Base-by-base conservation (phyloP, 2,329 filamentous ascomycete genomes). In the Plenodomus biglobosus region DNA sequence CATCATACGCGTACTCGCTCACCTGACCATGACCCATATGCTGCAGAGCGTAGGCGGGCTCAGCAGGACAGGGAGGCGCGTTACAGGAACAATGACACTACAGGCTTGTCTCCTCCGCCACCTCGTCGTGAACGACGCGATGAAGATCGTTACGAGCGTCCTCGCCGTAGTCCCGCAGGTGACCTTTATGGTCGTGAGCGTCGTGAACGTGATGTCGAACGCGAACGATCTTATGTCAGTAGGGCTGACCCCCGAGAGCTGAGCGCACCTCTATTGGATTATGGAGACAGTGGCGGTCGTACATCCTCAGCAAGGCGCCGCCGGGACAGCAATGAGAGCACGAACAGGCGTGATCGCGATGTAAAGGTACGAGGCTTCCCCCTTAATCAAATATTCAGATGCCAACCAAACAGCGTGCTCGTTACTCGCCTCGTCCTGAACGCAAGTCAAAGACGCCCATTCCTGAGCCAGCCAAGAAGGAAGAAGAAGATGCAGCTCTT, bases 51-150 rank as follows among this genome's bases (percentile, higher is more conserved):
- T 58, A 87, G 91, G 64, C 94, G 92, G 72, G 92, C 92, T 37
- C 92, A 94, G 67, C 91, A 92, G 48, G 92, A 96, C 68, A 87
- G 95, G 40, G 95, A 97, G 75, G 87, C 92, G 58, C 92, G 95
- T 62, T 95, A 96, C 74, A 86, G 90, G 71, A 95, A 94, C 38
- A 85, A 81, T 68, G 85, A 85, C 74, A 84, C 84, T 75, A 88
- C 86, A 56, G 76, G 82, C 61, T 66, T 82, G 56, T 77, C 81
- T 59, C 80, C 80, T 15, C 73, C 76, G 8, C 72, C 72, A 11
- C 73, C 76, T 40, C 73, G 76, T 30, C 71, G 75, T 24, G 27
- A 32, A 32, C 66, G 64, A 41, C 68, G 73, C 43, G 73, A 73
- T 30, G 61, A 69, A 20, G 66, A 71, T 48, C 59, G 68, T 7